Conservation (phyloP, 2,329 filamentous ascomycete genomes). For the Aspergillus quadricinctus region DNA sequence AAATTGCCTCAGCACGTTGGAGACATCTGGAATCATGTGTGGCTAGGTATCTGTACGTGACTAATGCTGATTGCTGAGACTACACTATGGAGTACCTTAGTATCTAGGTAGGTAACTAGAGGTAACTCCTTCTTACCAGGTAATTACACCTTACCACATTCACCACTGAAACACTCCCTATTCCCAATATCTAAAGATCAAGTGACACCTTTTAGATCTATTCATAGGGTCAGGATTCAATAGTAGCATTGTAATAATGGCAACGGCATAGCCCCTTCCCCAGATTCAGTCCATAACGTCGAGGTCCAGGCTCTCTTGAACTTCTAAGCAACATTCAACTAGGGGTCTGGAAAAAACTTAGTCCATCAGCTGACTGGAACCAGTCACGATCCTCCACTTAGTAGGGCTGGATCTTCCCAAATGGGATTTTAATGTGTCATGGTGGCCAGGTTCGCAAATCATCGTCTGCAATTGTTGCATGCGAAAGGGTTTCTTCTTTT, state of each 20-base stretch:
- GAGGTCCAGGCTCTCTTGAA: background rate
- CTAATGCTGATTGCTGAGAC: background rate
- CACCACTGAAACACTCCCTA: background rate
- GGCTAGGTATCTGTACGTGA: background rate
- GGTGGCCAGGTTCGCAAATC: slow-evolving; percentile 21
- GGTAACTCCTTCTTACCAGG: too few relatives aligned
- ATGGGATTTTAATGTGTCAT: slow-evolving; percentile 21
- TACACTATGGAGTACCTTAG: background rate
- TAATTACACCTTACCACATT: background rate
- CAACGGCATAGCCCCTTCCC: background rate
- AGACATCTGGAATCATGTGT: background rate
- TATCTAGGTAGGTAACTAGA: too few relatives aligned
- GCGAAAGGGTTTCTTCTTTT: slow-evolving; percentile 11
- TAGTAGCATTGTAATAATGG: background rate
- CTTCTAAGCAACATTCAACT: background rate
- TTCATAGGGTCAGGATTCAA: background rate
- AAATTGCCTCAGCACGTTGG: slow-evolving; percentile 7
- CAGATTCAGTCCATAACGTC: background rate
- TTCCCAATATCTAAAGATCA: background rate
- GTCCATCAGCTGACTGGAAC: slow-evolving; percentile 16
- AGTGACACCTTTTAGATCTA: background rate
- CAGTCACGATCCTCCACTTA: slow-evolving; percentile 17
- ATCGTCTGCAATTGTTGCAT: slow-evolving; percentile 10
- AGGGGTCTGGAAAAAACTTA: slow-evolving; percentile 3
- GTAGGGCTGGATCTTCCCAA: slow-evolving; percentile 15